A percentile compares a stretch with the other conserved stretches of the same genome.
Evolutionary conservation across 2,329 filamentous ascomycete species (phyloP).

Genomic region (Phoma sp.): DNA sequence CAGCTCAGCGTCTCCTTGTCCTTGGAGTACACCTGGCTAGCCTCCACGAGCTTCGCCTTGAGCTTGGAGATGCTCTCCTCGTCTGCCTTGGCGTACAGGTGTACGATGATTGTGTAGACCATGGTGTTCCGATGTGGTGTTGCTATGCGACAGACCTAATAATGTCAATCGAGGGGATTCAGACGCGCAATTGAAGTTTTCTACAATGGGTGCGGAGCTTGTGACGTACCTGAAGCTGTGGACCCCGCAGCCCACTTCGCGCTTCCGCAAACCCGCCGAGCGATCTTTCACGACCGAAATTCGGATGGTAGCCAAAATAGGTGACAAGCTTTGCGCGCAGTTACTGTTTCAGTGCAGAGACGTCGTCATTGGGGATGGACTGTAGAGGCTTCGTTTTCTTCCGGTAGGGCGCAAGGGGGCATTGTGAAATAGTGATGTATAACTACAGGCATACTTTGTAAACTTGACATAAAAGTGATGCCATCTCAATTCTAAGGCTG

Average conservation of each 20-base stretch:
- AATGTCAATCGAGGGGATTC: background rate
- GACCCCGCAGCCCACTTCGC: constrained; percentile 20
- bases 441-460: too few species aligned
- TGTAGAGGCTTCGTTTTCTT: too few species aligned
- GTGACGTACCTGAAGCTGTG: constrained; percentile 17
- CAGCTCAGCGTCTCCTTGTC: constrained; percentile 71
- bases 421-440: too few species aligned
- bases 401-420: too few species aligned
- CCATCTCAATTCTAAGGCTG: too few species aligned
- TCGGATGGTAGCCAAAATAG: background rate
- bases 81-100: constrained; percentile 73
- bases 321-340: background rate
- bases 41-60: constrained; percentile 75
- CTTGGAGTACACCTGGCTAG: constrained; percentile 73
- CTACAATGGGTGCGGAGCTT: constrained; percentile 5
- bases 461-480: too few species aligned
- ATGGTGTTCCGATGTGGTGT: constrained; percentile 45
- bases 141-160: background rate
- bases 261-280: constrained; percentile 14
- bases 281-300: constrained; percentile 4
- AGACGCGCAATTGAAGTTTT: constrained; percentile 10
- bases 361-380: too few species aligned
- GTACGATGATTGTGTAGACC: constrained; percentile 74
- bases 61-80: constrained; percentile 69
- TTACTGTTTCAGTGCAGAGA: too few species aligned